Base-by-base conservation (phyloP, 2,329 filamentous ascomycete species). In the Aspergillus sp. region DNA sequence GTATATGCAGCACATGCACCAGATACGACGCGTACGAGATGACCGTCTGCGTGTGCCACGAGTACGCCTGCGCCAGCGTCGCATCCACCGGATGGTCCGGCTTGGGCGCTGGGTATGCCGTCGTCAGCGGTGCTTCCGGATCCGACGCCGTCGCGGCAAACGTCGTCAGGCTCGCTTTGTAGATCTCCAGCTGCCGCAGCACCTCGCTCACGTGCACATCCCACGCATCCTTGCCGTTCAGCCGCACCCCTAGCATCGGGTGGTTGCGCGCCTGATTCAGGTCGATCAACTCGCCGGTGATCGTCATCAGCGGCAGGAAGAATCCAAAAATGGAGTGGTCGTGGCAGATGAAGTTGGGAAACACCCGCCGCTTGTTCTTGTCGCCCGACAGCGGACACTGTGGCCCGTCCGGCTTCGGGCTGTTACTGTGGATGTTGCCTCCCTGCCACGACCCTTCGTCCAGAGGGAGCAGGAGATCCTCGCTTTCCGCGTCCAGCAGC, bases 271-370 rank as follows among this genome's bases (percentile, higher is more conserved):
- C 88, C 69, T 96, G 91, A 62, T 95, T 90, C 31, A 96, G 78
- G 68, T 96, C 91, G 46, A 96, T 90, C 55, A 96, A 88, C 70
- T 95, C 91, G 45, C 92, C 92, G 21, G 96, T 82, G 52, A 96
- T 95, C 1, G 90, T 90, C 92, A 96, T 96, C 42, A 96, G 76
- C n/a, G 92, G 92, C 43, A 96, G 76, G 75, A 96, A 96, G 74
- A 90, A 96, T 58, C 91, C 91, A 68, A 93, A 96, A 64, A 96
- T 91, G 69, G 89, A 88, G 74, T 93, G 89, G 45, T 91, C 89
- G 36, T 87, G 89, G 71, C 90, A 96, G 68, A 91, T 85, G 64
- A 93, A 94, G 54, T 85, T 82, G 45, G 90, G 88, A n/a, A 91
- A 90, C 59, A 87, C 80, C 36, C 76, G 78, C 48, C 86, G 81